Conservation (phyloP, 352 stramenopile species). For the Globisporangium mamillatum region DNA sequence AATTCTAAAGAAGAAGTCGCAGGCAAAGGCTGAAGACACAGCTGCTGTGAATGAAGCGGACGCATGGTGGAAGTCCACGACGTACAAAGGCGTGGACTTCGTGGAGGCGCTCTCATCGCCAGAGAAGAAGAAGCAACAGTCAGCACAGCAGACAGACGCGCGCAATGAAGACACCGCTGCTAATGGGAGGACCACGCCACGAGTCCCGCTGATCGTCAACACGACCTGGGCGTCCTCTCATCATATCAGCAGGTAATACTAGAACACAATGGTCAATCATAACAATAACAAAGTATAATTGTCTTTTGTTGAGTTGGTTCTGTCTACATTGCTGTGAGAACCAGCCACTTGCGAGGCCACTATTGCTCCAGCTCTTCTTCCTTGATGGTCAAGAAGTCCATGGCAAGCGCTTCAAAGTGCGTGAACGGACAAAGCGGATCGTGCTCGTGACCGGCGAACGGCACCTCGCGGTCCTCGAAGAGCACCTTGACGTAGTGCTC, state of each 20-base stretch:
- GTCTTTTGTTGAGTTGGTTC: background rate
- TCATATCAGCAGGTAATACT: slow-evolving; percentile 4
- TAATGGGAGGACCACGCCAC: slow-evolving; percentile 18
- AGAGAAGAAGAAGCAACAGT: slow-evolving; percentile 17
- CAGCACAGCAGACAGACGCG: slow-evolving; percentile 8
- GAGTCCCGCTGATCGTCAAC: slow-evolving; percentile 34
- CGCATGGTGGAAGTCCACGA: slow-evolving; percentile 65
- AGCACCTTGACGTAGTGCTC: slow-evolving; percentile 55
- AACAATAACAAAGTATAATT: background rate
- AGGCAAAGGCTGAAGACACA: slow-evolving; percentile 10
- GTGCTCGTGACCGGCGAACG: slow-evolving; percentile 52
- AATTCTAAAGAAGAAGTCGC: slow-evolving; percentile 25
- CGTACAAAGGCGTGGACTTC: slow-evolving; percentile 79
- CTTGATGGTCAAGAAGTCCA: slow-evolving; percentile 40
- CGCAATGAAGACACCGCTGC: slow-evolving; percentile 2
- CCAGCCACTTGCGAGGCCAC: background rate
- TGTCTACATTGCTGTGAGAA: background rate
- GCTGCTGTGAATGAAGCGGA: slow-evolving; percentile 22
- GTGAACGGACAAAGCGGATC: slow-evolving; percentile 56
- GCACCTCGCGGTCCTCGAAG: slow-evolving; percentile 55
- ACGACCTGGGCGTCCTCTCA: slow-evolving; percentile 39
- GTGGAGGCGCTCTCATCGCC: slow-evolving; percentile 26
- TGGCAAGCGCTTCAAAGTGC: slow-evolving; percentile 54
- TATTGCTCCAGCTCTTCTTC: background rate
- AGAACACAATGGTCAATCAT: background rate